Evolutionary conservation across 306 rosid species (phyloP), one percentile per base, ranked within the genome.

Genomic region (Cicer judaicum): DNA sequence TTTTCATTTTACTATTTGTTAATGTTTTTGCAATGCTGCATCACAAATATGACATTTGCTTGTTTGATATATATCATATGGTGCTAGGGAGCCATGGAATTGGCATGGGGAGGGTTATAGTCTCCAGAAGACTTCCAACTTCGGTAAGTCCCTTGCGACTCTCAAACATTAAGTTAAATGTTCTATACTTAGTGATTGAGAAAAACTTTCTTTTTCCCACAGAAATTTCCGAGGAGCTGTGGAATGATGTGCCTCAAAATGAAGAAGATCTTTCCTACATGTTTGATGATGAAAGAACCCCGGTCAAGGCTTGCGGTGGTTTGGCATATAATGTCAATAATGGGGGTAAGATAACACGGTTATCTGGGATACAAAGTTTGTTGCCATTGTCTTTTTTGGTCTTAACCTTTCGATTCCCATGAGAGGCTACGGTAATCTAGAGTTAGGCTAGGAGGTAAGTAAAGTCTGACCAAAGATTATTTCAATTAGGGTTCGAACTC

Each of bases 221-320:
- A 87, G 98, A 84, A 8, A 80, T 85, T 78, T 75, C 94, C 40
- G 89, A 84, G 64, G 80, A 84, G 70, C 65, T 89, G 52, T 92
- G 93, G 96, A 89, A 76, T 79, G 93, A 86, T 15, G 91, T 85
- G 78, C 81, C 93, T 55, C 91, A 85, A 81, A 95, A 90, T 54
- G 82, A 79, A 81, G 95, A 90, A 60, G 88, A 90, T 72, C 79
- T 88, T 73, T 89, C 99, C 14, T 87, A 83, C 83, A 88, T 95
- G 93, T 62, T 89, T 24, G 98, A 92, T 10, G 96, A 89, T 46
- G 96, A 86, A 89, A 73, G 98, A 77, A 95, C 99, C 36, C 99
- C 99, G 6, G 88, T 90, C 73, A 95, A 90, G 87, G 98, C 91
- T 80, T 90, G 96, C 41, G 91, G 93, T 75, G 93, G 89, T 81